Percentiles rank a stretch among this genome's conserved stretches.
Evolutionary conservation across 1,284 basidiomycete species (phyloP).

Genomic region (Rhodotorula sp.): DNA sequence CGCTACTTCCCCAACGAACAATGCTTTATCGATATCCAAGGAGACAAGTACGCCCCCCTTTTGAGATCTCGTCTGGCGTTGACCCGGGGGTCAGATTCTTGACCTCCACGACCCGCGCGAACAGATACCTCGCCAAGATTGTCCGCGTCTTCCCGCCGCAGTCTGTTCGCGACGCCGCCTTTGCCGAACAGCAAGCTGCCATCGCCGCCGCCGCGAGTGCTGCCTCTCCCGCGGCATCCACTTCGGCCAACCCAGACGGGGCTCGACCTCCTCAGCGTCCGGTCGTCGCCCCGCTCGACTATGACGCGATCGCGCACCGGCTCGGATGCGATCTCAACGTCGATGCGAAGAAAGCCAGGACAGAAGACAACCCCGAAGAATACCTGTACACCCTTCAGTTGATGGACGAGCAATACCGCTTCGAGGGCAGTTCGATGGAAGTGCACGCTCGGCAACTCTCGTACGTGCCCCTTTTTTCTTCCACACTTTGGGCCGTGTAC

Average conservation of each 20-base stretch:
- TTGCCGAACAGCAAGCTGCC: not conserved
- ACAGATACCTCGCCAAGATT: conserved; percentile 73
- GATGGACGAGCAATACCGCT: conserved; percentile 53
- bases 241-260: conserved; percentile 1
- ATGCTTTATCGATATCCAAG: conserved; percentile 47
- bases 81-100: conserved; percentile 54
- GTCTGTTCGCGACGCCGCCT: conserved; percentile 48
- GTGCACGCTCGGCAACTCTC: conserved; percentile 75
- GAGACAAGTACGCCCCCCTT: conserved; percentile 45
- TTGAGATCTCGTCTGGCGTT: not conserved
- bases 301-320: conserved; percentile 56
- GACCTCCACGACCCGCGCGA: conserved; percentile 2
- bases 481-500: not conserved
- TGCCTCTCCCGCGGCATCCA: conserved; percentile 48
- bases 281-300: conserved; percentile 20
- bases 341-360: conserved; percentile 64
- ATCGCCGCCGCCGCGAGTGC: not conserved
- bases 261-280: conserved; percentile 44
- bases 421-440: conserved; percentile 69
- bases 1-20: conserved; percentile 86
- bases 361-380: conserved; percentile 68
- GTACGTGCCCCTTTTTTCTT: conserved; percentile 53
- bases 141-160: conserved; percentile 72
- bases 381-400: conserved; percentile 90
- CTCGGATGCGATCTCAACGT: conserved; percentile 74